Percentiles rank a stretch among this genome's conserved stretches.
phyloP scores from a whole-genome alignment of 2,329 filamentous ascomycete species.

The Zymoseptoria ardabiliae region DNA sequence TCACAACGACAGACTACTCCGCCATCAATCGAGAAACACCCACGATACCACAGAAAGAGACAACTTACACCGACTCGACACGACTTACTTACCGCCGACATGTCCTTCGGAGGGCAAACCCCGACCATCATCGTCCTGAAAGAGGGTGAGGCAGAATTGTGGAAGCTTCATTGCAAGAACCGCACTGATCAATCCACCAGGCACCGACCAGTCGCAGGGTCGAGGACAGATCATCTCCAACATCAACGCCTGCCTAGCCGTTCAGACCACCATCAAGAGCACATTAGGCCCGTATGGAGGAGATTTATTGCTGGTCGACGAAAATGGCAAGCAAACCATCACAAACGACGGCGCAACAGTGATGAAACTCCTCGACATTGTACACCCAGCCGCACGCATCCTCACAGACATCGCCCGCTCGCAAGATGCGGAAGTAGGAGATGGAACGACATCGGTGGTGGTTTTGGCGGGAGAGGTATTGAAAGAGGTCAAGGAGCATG shows the following conservation, averaged over 20 bases:
- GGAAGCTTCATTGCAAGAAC: background rate
- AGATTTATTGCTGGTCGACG: slow-evolving; percentile 90
- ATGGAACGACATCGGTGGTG: slow-evolving; percentile 95
- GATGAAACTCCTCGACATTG: slow-evolving; percentile 99
- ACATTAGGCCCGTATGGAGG: slow-evolving; percentile 95
- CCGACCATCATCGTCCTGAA: slow-evolving; percentile 97
- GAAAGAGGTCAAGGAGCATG: slow-evolving; percentile 92
- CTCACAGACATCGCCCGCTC: slow-evolving; percentile 97
- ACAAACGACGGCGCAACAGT: slow-evolving; percentile 98
- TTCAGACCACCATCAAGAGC: slow-evolving; percentile 91
- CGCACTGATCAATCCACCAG: slow-evolving; percentile 42
- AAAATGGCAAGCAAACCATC: slow-evolving; percentile 92
- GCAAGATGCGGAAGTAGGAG: slow-evolving; percentile 97
- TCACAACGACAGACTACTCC: background rate
- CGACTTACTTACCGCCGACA: slow-evolving; percentile 38
- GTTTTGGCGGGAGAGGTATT: slow-evolving; percentile 95
- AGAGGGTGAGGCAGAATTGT: slow-evolving; percentile 60
- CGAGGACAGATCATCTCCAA: slow-evolving; percentile 96
- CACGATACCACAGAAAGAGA: background rate
- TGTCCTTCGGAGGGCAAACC: slow-evolving; percentile 97
- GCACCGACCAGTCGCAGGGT: slow-evolving; percentile 94
- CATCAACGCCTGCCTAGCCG: slow-evolving; percentile 95
- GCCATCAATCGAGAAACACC: background rate
- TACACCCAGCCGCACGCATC: slow-evolving; percentile 93
- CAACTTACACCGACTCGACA: background rate